Evolutionary conservation across 176 grass and related monocot genomes (phyloP).

Genomic region (Oryza glumipatula): DNA sequence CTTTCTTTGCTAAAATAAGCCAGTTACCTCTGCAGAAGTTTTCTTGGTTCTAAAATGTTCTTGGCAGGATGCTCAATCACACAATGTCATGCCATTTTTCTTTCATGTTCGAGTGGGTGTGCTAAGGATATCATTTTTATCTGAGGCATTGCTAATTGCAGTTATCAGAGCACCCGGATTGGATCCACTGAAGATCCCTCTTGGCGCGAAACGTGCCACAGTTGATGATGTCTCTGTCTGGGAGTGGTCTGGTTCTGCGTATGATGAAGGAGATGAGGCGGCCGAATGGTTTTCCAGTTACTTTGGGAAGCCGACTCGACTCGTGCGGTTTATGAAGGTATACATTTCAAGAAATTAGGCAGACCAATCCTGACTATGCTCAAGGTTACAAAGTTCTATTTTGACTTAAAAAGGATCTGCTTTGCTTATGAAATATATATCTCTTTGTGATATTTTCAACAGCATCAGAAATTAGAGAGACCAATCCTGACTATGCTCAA

Average conservation of each 20-base stretch:
- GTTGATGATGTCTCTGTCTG: constrained; percentile 69
- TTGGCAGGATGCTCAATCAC: background rate
- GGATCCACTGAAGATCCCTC: constrained; percentile 60
- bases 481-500: constrained; percentile 66
- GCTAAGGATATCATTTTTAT: background rate
- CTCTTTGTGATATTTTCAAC: constrained; percentile 10
- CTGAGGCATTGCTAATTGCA: constrained; percentile 31
- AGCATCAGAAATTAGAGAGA: constrained; percentile 67
- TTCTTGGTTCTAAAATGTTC: no score
- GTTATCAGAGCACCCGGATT: constrained; percentile 82
- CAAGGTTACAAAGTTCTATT: no score
- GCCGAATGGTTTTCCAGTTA: constrained; percentile 74
- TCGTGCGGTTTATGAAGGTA: constrained; percentile 69
- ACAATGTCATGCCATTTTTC: background rate
- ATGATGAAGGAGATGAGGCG: constrained; percentile 74
- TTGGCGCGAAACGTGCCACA: constrained; percentile 34
- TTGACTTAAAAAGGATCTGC: background rate
- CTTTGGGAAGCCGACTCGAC: constrained; percentile 65
- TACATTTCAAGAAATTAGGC: background rate
- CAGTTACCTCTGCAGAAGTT: background rate
- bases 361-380: no score
- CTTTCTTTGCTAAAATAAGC: background rate
- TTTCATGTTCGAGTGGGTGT: background rate
- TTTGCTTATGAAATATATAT: background rate
- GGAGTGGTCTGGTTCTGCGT: constrained; percentile 87